Evolutionary conservation across 108 stramenopile species (phyloP).

Genomic region (Cyclotella choctawhatcheeana): DNA sequence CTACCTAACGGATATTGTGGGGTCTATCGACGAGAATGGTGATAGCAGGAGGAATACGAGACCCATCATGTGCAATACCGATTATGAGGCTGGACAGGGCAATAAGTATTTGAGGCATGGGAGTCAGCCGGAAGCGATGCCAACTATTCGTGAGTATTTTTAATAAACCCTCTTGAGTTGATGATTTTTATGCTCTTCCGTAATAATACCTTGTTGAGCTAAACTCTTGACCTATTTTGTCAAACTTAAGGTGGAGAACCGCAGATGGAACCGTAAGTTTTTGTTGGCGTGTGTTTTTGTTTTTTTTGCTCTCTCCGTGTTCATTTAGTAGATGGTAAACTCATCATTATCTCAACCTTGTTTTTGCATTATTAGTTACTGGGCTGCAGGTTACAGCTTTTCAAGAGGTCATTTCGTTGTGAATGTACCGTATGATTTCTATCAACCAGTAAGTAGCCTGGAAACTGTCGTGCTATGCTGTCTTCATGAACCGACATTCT

Average conservation of each 20-base stretch:
- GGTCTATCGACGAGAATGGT: conserved; percentile 71
- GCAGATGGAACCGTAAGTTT: conserved; percentile 84
- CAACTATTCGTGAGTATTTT: conserved; percentile 51
- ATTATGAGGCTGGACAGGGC: conserved; percentile 80
- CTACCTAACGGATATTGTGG: conserved; percentile 85
- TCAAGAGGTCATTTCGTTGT: conserved; percentile 86
- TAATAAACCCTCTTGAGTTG: background rate
- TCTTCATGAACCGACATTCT: too few species aligned
- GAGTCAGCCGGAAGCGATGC: conserved; percentile 80
- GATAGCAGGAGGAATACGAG: conserved; percentile 74
- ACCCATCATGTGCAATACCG: conserved; percentile 91
- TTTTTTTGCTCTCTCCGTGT: too few species aligned
- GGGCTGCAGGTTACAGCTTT: conserved; percentile 94
- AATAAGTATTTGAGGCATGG: conserved; percentile 86
- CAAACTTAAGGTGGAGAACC: conserved; percentile 53
- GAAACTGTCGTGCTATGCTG: too few species aligned
- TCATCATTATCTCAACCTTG: too few species aligned
- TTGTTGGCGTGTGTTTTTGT: too few species aligned
- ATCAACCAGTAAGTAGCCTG: conserved; percentile 61
- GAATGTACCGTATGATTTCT: conserved; percentile 83
- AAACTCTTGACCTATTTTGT: background rate
- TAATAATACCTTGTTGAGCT: too few species aligned
- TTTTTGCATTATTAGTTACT: conserved; percentile 64
- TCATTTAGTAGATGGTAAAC: too few species aligned
- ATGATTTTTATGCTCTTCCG: conserved; percentile 1